These are phyloP conservation scores for Gracilaria vermiculophylla DNA, from an alignment of 23 red algal genomes.

Conservation along the genomic window DNA sequence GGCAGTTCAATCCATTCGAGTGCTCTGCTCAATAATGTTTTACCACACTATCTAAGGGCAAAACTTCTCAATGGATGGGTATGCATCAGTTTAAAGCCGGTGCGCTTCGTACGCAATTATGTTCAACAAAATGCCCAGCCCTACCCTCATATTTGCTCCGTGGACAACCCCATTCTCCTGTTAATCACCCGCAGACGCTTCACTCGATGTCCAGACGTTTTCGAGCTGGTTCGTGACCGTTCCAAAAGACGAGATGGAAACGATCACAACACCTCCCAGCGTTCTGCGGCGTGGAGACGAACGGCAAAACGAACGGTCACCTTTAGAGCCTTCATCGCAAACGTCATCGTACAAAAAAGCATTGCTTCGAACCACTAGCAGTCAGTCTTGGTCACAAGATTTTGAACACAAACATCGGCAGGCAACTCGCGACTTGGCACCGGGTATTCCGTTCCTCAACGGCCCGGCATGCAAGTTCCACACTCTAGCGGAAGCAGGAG, in stretches of 20 bases:
- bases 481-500: slow-evolving; percentile 7
- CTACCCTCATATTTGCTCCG: not conserved
- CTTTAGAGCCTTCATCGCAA: not conserved
- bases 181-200: not conserved
- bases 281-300: not conserved
- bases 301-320: not conserved
- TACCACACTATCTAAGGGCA: not conserved
- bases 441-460: not conserved
- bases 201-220: not conserved
- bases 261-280: not conserved
- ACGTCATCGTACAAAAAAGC: not conserved
- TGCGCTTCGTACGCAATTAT: not conserved
- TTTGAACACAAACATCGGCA: not conserved
- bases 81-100: not conserved
- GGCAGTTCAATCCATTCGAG: not conserved
- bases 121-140: not conserved
- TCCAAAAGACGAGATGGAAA: not conserved
- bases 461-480: not conserved
- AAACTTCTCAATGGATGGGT: not conserved
- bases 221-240: not conserved
- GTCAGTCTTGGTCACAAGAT: not conserved
- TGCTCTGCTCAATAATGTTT: not conserved
- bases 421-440: slow-evolving; percentile 16
- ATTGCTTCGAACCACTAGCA: slow-evolving; percentile 6
- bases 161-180: not conserved